phyloP scores from a whole-genome alignment of 2,329 filamentous ascomycete species.

The Elsinoe ampelina region DNA sequence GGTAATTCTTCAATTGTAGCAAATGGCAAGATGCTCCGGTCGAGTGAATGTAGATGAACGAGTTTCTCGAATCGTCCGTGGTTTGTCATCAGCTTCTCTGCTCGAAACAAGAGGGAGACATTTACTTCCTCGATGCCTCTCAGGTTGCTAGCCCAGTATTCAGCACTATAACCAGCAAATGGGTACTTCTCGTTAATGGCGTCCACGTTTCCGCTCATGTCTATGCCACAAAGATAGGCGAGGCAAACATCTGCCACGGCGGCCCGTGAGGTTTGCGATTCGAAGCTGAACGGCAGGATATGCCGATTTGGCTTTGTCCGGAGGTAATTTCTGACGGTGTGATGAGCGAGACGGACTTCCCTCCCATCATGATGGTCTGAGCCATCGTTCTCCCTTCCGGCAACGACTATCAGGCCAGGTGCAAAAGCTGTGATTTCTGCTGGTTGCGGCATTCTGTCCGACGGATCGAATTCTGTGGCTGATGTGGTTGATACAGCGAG shows the following conservation, averaged over 20 bases:
- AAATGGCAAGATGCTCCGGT: no score
- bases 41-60: neutral
- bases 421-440: neutral
- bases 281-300: neutral
- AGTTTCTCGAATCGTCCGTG: neutral
- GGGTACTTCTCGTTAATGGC: neutral
- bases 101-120: neutral
- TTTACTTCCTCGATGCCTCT: neutral
- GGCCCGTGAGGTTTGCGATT: neutral
- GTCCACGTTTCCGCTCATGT: neutral
- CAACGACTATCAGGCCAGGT: slow-evolving; percentile 9
- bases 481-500: neutral
- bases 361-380: neutral
- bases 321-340: slow-evolving; percentile 22
- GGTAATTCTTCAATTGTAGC: no score
- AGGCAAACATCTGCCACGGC: slow-evolving; percentile 16
- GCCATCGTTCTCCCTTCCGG: slow-evolving; percentile 15
- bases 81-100: neutral
- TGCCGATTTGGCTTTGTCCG: slow-evolving; percentile 16
- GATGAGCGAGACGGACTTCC: slow-evolving; percentile 20
- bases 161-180: neutral
- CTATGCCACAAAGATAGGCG: slow-evolving; percentile 14
- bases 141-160: neutral
- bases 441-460: neutral
- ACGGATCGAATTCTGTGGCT: neutral